Evolutionary conservation across 306 rosid species (phyloP).

Genomic region (Sicyos baderoa): DNA sequence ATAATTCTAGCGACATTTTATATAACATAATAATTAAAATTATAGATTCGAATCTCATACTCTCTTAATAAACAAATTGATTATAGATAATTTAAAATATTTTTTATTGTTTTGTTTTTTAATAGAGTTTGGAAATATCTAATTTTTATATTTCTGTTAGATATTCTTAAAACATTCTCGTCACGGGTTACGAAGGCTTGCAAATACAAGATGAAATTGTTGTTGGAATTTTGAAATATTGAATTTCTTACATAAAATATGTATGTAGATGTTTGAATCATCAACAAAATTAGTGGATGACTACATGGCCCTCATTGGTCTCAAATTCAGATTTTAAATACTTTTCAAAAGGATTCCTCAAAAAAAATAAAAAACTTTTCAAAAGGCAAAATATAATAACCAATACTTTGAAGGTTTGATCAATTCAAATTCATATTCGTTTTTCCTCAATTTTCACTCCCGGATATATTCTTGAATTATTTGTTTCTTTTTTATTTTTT

Average conservation of each 20-base stretch:
- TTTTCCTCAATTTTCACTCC: not conserved
- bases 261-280: too few relatives aligned
- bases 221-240: not conserved
- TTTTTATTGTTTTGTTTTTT: too few relatives aligned
- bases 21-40: too few relatives aligned
- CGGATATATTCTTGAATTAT: not conserved
- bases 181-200: too few relatives aligned
- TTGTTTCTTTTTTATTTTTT: not conserved
- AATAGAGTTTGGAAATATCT: too few relatives aligned
- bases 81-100: too few relatives aligned
- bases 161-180: too few relatives aligned
- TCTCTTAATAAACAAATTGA: too few relatives aligned
- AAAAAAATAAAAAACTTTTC: not conserved
- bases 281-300: not conserved
- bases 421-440: not conserved
- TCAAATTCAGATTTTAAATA: not conserved
- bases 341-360: not conserved
- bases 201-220: not conserved
- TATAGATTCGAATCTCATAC: too few relatives aligned
- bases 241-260: too few relatives aligned
- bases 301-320: not conserved
- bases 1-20: too few relatives aligned
- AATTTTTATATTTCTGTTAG: too few relatives aligned
- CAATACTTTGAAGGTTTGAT: slow-evolving; percentile 5
- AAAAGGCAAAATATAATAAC: not conserved